Base-by-base conservation (phyloP, 2,329 filamentous ascomycete genomes). In the Talaromyces verruculosus region DNA sequence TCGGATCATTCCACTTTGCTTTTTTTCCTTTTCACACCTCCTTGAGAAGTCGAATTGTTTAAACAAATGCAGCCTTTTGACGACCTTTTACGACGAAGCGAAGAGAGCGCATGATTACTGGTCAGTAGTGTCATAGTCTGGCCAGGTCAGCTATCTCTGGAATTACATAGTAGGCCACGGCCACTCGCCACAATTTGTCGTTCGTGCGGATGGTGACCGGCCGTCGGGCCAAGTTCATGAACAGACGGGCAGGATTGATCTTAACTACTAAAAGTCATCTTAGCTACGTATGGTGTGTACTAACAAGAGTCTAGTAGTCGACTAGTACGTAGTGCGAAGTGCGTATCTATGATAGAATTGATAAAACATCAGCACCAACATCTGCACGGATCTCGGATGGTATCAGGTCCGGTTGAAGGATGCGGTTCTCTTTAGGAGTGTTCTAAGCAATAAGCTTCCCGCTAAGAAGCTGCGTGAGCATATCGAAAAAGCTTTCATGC, bases 1-100 rank as follows among this genome's bases (percentile, higher is more conserved):
- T 35, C 51, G 51, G 51, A 55, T 55, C 51, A 55, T 55, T 37
- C 51, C 51, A 55, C 22, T 28, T 51, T 30, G 15, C 7, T 53
- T 11, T 33, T 57, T 37, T 22, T 8, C 13, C 15, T 57, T 37
- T 19, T 25, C 11, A 15, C 35, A 47, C 19, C 43, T 47, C 22
- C 13, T 49, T 49, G 19, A 28, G 22, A 15, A 28, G 28, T 25
- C 11, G 8, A 22, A 51, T 51, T 17, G 22, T 51, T 51, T 1
- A 11, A 28, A 49, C 5, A n/a, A 17, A 28, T 49, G 45, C 45
- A 28, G 17, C 22, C 19, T 49, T 3, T 49, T 49, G 45, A 49
- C 33, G 33, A 35, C 33, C 10, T 7, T 35, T 35, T 33, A 15
- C 45, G 25, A 8, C 19, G 11, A 28, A 28, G 45, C 13, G 25